Conservation (phyloP, 352 stramenopile genomes). For the Labyrinthula sp. region DNA sequence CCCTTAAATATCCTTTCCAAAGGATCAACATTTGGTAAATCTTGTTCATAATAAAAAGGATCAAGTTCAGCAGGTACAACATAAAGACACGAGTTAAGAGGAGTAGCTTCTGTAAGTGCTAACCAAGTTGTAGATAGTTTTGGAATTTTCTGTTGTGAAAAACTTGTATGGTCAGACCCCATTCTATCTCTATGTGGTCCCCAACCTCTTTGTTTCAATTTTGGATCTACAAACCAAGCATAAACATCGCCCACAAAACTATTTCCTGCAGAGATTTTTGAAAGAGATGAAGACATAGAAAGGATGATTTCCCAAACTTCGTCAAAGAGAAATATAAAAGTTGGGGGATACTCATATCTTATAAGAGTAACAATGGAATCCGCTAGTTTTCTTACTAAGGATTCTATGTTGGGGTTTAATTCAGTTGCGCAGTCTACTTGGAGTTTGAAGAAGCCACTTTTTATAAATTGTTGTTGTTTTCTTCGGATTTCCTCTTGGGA, state of each 20-base stretch:
- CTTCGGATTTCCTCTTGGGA: too few species aligned
- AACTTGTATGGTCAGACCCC: constrained; percentile 14
- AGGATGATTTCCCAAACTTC: constrained; percentile 14
- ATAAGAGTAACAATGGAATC: constrained; percentile 14
- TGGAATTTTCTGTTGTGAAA: constrained; percentile 6
- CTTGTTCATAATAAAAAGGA: constrained; percentile 10
- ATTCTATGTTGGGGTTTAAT: too few species aligned
- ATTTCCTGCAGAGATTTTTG: constrained; percentile 5
- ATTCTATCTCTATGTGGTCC: constrained; percentile 21
- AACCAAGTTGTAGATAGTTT: constrained; percentile 24
- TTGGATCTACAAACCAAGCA: constrained; percentile 21
- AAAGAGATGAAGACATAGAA: not conserved
- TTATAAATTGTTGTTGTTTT: too few species aligned
- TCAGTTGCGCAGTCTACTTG: too few species aligned
- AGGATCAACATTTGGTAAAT: constrained; percentile 14
- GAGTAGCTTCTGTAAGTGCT: constrained; percentile 16
- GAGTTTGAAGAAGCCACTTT: too few species aligned
- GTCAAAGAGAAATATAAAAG: constrained; percentile 28
- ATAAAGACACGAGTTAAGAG: constrained; percentile 25
- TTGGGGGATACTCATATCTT: constrained; percentile 17
- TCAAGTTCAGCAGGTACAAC: constrained; percentile 7
- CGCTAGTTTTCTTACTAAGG: constrained; percentile 12
- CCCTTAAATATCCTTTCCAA: constrained; percentile 11
- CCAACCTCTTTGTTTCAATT: constrained; percentile 9
- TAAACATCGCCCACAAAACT: constrained; percentile 25